Evolutionary conservation across 768 basidiomycete genomes (phyloP).

Genomic region (Filobasidium wieringae): DNA sequence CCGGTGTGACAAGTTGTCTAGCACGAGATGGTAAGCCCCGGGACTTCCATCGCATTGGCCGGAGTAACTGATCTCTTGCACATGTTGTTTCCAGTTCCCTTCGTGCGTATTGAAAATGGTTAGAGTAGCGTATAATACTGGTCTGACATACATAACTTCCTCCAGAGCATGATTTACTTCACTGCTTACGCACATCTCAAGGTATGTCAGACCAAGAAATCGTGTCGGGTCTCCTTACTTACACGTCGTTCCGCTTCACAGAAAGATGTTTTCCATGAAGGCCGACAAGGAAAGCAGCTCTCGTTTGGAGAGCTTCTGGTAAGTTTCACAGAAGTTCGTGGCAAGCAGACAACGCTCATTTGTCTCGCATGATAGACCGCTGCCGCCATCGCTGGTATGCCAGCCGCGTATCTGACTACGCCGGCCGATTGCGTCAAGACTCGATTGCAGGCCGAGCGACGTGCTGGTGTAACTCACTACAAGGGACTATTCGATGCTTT

Average conservation of each 20-base stretch:
- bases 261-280: slow-evolving; percentile 89
- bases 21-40: slow-evolving; percentile 37
- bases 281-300: slow-evolving; percentile 84
- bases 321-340: slow-evolving; percentile 2
- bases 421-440: slow-evolving; percentile 97
- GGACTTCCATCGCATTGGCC: background rate
- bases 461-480: slow-evolving; percentile 81
- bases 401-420: slow-evolving; percentile 74
- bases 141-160: background rate
- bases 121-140: background rate
- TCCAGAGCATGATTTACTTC: slow-evolving; percentile 53
- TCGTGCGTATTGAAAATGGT: slow-evolving; percentile 38
- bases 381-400: slow-evolving; percentile 69
- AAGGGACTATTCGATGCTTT: slow-evolving; percentile 83
- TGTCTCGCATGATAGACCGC: slow-evolving; percentile 8
- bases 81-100: slow-evolving; percentile 52
- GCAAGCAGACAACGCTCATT: background rate
- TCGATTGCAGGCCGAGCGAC: slow-evolving; percentile 80
- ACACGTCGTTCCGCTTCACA: slow-evolving; percentile 45
- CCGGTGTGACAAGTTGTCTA: slow-evolving; percentile 82
- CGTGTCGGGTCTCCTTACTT: background rate
- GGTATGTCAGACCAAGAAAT: slow-evolving; percentile 16
- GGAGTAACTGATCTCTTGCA: slow-evolving; percentile 43
- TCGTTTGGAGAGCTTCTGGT: slow-evolving; percentile 88
- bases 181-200: slow-evolving; percentile 56